Evolutionary conservation across 768 basidiomycete species (phyloP), one percentile per base, ranked within the genome.

Genomic region (Sporobolomyces phaffii): DNA sequence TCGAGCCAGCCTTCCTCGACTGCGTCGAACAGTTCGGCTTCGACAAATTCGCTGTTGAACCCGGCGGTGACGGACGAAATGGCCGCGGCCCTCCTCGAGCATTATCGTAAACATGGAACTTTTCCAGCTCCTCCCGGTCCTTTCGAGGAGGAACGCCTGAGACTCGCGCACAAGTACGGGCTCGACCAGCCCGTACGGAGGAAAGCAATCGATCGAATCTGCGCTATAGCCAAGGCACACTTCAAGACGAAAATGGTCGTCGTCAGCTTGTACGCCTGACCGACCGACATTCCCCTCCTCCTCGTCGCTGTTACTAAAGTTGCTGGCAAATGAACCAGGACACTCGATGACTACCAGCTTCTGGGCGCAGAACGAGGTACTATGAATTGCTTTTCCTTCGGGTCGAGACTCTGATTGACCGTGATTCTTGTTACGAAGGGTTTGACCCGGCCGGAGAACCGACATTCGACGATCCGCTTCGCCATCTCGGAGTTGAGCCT

Each of bases 281-380:
- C 44, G n/a, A n/a, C 28, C 48, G 47, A 1, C 17, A 13, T 36
- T 15, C 22, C 33, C n/a, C 20, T 9, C 13, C 13, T 29, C 38
- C 48, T 43, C 28, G 18, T 22, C 20, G n/a, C 47, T 31, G 4
- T 11, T 4, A 36, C n/a, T n/a, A 4, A 1, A 9, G 24, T 29
- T n/a, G n/a, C n/a, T n/a, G n/a, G n/a, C n/a, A n/a, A n/a, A n/a
- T n/a, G n/a, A n/a, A n/a, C n/a, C n/a, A 64, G 63, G n/a, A 65
- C 63, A 0, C 51, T 69, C 22, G 68, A 69, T 28, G 60, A 64
- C 47, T 48, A 65, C 31, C 68, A 69, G 34, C 53, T 69, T 5
- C 50, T 69, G 26, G 68, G 62, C 15, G 68, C 63, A 28, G 68
- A 69, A 28, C 53, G 54, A 28, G 68, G 68, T 44, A 31, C 22